phyloP scores from a whole-genome alignment of 768 basidiomycete species.

The button mushroom (Agaricus bisporus) region DNA sequence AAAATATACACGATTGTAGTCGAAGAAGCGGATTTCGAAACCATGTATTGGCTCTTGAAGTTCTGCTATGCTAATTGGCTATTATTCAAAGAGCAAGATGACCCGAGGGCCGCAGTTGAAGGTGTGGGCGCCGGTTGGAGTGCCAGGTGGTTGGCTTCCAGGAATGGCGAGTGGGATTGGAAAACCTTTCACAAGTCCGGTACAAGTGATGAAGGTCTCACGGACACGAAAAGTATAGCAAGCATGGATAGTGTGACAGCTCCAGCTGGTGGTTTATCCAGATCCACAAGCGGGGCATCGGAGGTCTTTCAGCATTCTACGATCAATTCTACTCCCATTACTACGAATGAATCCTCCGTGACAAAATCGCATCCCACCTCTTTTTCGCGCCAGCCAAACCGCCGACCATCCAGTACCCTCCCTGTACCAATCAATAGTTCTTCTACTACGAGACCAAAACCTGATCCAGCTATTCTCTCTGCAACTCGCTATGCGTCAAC shows the following conservation, averaged over 20 bases:
- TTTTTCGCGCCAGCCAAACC: slow-evolving; percentile 14
- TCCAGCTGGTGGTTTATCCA: slow-evolving; percentile 19
- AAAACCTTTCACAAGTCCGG: slow-evolving; percentile 44
- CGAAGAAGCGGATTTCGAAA: slow-evolving; percentile 73
- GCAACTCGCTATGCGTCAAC: slow-evolving; percentile 24
- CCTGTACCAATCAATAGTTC: slow-evolving; percentile 15
- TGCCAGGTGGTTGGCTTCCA: slow-evolving; percentile 46
- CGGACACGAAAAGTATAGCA: slow-evolving; percentile 42
- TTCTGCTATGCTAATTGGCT: slow-evolving; percentile 75
- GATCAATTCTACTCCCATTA: slow-evolving; percentile 20
- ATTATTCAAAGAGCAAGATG: slow-evolving; percentile 62
- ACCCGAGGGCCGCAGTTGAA: slow-evolving; percentile 61
- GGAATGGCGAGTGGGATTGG: slow-evolving; percentile 65
- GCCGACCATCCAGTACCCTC: slow-evolving; percentile 17
- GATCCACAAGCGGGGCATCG: slow-evolving; percentile 25
- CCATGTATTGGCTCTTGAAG: slow-evolving; percentile 74
- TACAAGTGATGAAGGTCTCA: slow-evolving; percentile 23
- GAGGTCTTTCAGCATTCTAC: slow-evolving; percentile 19
- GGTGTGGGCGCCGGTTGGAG: slow-evolving; percentile 65
- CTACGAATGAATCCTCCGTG: slow-evolving; percentile 12
- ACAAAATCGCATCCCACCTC: slow-evolving; percentile 6
- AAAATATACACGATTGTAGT: slow-evolving; percentile 63
- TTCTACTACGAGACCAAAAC: slow-evolving; percentile 30
- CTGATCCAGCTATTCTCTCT: slow-evolving; percentile 33
- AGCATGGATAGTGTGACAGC: slow-evolving; percentile 43